phyloP scores from a whole-genome alignment of 192 early-diverging fungal species.

The Coemansia sp. region DNA sequence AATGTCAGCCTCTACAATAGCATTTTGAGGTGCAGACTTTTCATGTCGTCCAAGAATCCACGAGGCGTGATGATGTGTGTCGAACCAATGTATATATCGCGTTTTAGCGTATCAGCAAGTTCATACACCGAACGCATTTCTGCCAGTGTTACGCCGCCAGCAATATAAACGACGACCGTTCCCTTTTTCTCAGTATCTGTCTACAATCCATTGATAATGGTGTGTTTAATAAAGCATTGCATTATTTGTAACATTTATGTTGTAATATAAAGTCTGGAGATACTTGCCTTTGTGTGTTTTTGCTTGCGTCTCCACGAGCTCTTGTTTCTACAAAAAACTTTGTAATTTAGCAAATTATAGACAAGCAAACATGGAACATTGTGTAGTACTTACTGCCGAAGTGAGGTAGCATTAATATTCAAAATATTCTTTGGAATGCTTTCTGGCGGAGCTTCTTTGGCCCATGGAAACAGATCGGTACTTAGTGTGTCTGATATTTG shows the following conservation, averaged over 20 bases:
- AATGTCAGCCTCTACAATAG: background rate
- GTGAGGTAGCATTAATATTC: slow-evolving; percentile 30
- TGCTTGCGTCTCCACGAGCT: slow-evolving; percentile 10
- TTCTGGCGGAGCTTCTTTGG: slow-evolving; percentile 21
- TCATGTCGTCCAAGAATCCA: slow-evolving; percentile 48
- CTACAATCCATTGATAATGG: background rate
- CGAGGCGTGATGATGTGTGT: slow-evolving; percentile 55
- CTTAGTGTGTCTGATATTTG: slow-evolving; percentile 19
- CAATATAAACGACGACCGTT: slow-evolving; percentile 46
- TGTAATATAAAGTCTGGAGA: background rate
- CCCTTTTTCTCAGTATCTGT: slow-evolving; percentile 13
- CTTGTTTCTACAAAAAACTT: slow-evolving; percentile 9
- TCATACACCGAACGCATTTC: slow-evolving; percentile 56
- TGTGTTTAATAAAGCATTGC: background rate
- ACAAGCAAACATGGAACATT: background rate
- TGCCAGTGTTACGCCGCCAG: slow-evolving; percentile 50
- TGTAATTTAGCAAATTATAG: background rate
- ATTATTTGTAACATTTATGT: background rate
- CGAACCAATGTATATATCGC: slow-evolving; percentile 53
- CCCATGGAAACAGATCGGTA: slow-evolving; percentile 42
- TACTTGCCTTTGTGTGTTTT: slow-evolving; percentile 5
- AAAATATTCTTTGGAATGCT: slow-evolving; percentile 31
- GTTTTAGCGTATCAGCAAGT: slow-evolving; percentile 32
- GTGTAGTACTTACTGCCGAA: slow-evolving; percentile 31
- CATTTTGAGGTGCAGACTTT: slow-evolving; percentile 41